A percentile compares a stretch with the other conserved stretches of the same genome.
Evolutionary conservation across 805 yeast genomes (phyloP).

Genomic region (Hanseniaspora hatyaiensis): DNA sequence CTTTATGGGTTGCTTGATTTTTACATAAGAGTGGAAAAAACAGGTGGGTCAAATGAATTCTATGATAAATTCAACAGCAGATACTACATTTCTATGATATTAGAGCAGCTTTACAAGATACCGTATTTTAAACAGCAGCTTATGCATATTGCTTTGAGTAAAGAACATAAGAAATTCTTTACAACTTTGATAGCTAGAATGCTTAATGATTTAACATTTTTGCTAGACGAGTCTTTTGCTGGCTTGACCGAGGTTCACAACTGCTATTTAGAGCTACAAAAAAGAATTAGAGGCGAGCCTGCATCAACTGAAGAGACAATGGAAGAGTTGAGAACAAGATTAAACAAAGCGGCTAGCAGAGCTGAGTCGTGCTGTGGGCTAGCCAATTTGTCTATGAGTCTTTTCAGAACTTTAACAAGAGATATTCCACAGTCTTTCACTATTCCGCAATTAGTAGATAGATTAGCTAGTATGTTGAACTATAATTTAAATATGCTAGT

Average conservation of each 20-base stretch:
- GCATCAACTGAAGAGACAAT: constrained; percentile 38
- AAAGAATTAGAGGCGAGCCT: constrained; percentile 33
- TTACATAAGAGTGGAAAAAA: constrained; percentile 88
- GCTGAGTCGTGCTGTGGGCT: constrained; percentile 75
- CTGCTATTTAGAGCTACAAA: constrained; percentile 52
- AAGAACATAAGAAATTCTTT: constrained; percentile 58
- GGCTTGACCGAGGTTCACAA: constrained; percentile 68
- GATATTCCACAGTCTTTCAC: constrained; percentile 81
- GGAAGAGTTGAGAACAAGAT: constrained; percentile 48
- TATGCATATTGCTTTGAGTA: constrained; percentile 49
- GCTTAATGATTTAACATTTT: constrained; percentile 85
- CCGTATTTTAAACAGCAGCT: constrained; percentile 59
- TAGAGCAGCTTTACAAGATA: constrained; percentile 74
- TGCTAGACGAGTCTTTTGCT: constrained; percentile 80
- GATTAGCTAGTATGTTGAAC: constrained; percentile 91
- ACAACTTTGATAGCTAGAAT: constrained; percentile 86
- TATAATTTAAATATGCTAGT: constrained; percentile 85
- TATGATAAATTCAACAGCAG: constrained; percentile 91
- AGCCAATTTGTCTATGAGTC: constrained; percentile 66
- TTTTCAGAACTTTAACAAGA: constrained; percentile 69
- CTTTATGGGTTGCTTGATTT: constrained; percentile 77
- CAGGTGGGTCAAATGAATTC: constrained; percentile 89
- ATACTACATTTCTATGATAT: constrained; percentile 69
- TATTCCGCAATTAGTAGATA: constrained; percentile 79
- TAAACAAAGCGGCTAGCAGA: constrained; percentile 55